Percentiles rank a stretch among this genome's conserved stretches.
These are phyloP conservation scores for Leishmania tropica DNA, from an alignment of 208 protist genomes.

Conservation along the genomic window DNA sequence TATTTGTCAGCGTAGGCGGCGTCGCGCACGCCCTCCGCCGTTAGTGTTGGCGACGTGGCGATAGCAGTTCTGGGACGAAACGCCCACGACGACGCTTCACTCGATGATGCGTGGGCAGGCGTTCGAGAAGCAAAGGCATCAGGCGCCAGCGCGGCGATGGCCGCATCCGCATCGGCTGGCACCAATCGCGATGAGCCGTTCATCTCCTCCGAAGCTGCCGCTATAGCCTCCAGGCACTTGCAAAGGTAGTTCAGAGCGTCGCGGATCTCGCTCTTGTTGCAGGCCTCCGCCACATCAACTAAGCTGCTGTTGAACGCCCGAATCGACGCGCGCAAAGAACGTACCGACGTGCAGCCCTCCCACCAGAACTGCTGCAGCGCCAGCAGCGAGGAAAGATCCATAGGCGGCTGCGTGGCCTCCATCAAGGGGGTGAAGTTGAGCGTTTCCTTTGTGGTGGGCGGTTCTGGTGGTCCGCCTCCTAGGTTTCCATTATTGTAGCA, in stretches of 20 bases:
- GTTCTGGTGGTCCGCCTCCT: not conserved
- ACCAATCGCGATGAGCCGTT: not conserved
- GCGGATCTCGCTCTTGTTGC: conserved; percentile 39
- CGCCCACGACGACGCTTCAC: not conserved
- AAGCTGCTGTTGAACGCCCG: conserved; percentile 27
- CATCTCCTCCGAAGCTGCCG: not conserved
- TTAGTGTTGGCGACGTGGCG: too few species aligned
- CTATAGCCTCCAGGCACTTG: conserved; percentile 37
- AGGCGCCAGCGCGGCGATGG: not conserved
- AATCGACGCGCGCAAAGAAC: conserved; percentile 25
- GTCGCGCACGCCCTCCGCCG: not conserved
- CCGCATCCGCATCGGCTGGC: not conserved
- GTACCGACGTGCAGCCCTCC: conserved; percentile 47
- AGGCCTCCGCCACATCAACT: conserved; percentile 38
- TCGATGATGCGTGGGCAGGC: not conserved
- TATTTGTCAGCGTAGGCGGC: not conserved
- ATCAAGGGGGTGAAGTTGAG: not conserved
- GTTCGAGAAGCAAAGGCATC: too few species aligned
- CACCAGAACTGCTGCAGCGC: conserved; percentile 69
- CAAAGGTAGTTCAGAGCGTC: conserved; percentile 51
- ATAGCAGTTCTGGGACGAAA: not conserved
- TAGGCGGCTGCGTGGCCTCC: not conserved
- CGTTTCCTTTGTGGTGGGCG: not conserved
- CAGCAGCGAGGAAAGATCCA: conserved; percentile 34
- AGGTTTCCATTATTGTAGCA: not conserved